Evolutionary conservation across 2,329 filamentous ascomycete species (phyloP), one percentile per base, ranked within the genome.

Genomic region (Onygenales sp.): DNA sequence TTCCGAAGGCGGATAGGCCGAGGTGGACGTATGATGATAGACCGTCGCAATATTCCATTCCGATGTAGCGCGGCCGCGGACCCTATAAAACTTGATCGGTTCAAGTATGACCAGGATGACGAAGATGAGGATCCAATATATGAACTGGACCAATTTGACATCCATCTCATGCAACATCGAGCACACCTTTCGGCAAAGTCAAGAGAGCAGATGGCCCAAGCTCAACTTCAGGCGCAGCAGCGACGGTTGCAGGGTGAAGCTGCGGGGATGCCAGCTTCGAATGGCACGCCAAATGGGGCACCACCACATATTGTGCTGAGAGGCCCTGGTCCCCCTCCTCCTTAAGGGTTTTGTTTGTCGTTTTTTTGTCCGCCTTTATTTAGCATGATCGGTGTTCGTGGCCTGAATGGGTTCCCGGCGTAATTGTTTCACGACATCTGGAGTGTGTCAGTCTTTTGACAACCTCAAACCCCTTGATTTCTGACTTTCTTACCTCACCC

Each of bases 91-190:
- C 71, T 78, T 54, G 87, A 92, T 65, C 81, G 84, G 57, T 95
- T 87, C 80, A 94, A 90, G 71, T 95, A 89, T 72, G 89, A 94
- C 64, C 84, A 85, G 31, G 88, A 95, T 62, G 88, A 90, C 57
- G 85, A 86, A 58, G 89, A 91, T 51, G 87, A 90, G 54, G 81
- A 84, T 53, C 78, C 85, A 27, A 76, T 84, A 56, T 90, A 90
- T 73, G 80, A 85, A 53, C 78, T 91, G 54, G 89, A 95, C 65
- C 87, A 85, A 63, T 81, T 75, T 52, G 76, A 78, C 58, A 75
- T 77, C 53, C 67, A 78, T 54, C 76, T 80, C 63, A 81, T 81
- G 69, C 73, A 76, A 52, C 80, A 81, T 63, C 75, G 79, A 47
- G 74, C 68, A 64, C 78, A 71, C 66, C 78, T 77, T 55, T 68